phyloP scores from a whole-genome alignment of 2,329 filamentous ascomycete species.

The Knufia petricola region DNA sequence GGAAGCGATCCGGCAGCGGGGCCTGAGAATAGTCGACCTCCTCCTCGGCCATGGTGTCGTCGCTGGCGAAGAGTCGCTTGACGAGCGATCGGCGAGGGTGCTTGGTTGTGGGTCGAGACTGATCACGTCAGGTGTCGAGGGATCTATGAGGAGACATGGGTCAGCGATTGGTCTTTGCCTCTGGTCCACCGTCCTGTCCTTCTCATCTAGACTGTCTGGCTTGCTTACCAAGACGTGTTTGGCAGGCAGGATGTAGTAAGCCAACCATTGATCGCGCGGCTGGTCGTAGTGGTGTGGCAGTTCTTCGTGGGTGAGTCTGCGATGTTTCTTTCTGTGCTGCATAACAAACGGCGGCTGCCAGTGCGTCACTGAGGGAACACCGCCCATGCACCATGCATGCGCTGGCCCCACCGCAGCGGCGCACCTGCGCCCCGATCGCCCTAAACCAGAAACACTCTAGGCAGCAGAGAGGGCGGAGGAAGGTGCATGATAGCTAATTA shows the following conservation, averaged over 20 bases:
- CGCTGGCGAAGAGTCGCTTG: constrained; percentile 17
- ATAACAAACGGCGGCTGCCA: not conserved
- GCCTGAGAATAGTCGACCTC: constrained; percentile 37
- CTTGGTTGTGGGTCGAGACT: not conserved
- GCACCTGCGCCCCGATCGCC: no score
- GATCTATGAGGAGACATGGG: constrained; percentile 21
- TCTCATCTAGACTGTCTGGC: not conserved
- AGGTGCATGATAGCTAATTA: no score
- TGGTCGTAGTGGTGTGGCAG: not conserved
- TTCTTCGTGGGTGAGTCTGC: no score
- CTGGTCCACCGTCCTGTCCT: no score
- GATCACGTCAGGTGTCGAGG: constrained; percentile 7
- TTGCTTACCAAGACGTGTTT: not conserved
- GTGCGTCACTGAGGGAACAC: not conserved
- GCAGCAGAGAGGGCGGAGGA: no score
- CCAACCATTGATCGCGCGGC: not conserved
- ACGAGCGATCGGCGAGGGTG: constrained; percentile 7
- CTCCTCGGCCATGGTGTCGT: constrained; percentile 31
- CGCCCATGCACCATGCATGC: no score
- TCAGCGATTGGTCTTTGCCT: no score
- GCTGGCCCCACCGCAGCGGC: no score
- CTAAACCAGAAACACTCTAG: no score
- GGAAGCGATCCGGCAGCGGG: constrained; percentile 34
- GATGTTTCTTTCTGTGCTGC: not conserved
- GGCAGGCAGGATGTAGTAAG: not conserved